These are phyloP conservation scores for Simplicillium sp. DNA, from an alignment of 2,329 filamentous ascomycete genomes.

Conservation along the genomic window DNA sequence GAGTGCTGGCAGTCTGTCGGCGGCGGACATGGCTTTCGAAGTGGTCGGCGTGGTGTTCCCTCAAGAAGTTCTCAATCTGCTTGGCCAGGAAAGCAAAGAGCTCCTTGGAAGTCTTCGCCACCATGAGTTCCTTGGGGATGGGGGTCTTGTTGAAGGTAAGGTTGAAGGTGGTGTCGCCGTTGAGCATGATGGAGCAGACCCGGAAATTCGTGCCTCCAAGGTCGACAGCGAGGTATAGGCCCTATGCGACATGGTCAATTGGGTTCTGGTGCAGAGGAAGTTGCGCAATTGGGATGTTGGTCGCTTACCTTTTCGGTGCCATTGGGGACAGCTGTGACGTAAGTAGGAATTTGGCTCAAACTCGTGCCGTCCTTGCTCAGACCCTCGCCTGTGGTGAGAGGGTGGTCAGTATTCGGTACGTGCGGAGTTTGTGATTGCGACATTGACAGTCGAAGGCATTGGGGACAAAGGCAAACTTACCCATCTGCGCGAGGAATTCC, in stretches of 20 bases:
- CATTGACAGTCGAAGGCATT: constrained; percentile 5
- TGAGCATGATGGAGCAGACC: constrained; percentile 88
- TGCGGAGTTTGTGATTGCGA: constrained; percentile 5
- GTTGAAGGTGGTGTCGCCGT: constrained; percentile 91
- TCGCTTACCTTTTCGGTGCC: constrained; percentile 81
- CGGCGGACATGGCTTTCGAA: constrained; percentile 63
- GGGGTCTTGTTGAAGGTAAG: constrained; percentile 87
- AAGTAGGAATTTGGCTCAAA: constrained; percentile 93
- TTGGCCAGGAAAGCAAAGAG: constrained; percentile 89
- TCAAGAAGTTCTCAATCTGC: constrained; percentile 83
- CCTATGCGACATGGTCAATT: constrained; percentile 39
- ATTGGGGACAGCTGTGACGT: constrained; percentile 91
- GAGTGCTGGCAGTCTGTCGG: constrained; percentile 49
- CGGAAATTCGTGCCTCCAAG: constrained; percentile 98
- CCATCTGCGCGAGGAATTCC: constrained; percentile 82
- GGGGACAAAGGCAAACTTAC: constrained; percentile 27
- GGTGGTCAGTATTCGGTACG: constrained; percentile 5
- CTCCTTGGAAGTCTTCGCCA: constrained; percentile 73
- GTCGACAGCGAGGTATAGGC: constrained; percentile 91
- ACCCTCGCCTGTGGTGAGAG: constrained; percentile 57
- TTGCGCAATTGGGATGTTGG: constrained; percentile 5
- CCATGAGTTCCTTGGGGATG: constrained; percentile 85
- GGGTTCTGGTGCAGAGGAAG: neutral
- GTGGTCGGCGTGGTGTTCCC: constrained; percentile 78
- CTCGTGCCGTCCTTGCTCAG: constrained; percentile 68